A percentile compares a stretch with the other conserved stretches of the same genome.
Conservation (phyloP, 176 grass and related monocot genomes). For the Avena insularis region DNA sequence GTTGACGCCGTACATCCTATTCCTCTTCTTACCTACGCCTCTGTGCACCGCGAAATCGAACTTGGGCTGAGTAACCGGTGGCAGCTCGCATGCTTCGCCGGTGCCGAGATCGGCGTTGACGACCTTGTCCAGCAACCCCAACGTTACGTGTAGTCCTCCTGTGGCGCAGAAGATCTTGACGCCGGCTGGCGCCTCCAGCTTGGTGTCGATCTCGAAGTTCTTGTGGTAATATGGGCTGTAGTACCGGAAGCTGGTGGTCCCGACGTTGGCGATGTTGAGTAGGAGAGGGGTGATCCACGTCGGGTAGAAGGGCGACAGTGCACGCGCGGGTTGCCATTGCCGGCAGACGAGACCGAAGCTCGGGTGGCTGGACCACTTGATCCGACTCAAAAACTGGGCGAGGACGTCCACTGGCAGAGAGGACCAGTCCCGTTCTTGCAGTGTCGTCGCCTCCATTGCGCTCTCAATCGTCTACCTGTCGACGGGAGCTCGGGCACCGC, state of each 20-base stretch:
- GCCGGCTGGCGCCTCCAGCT: background rate
- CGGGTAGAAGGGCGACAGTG: constrained; percentile 13
- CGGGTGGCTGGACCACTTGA: constrained; percentile 14
- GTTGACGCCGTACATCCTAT: too few species aligned
- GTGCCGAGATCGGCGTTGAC: background rate
- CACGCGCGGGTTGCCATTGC: background rate
- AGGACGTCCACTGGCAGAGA: constrained; percentile 23
- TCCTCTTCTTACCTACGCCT: too few species aligned
- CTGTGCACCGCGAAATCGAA: background rate
- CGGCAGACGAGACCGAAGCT: constrained; percentile 14
- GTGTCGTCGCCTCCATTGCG: background rate
- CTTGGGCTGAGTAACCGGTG: background rate
- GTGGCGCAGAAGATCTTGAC: constrained; percentile 33
- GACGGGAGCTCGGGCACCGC: too few species aligned
- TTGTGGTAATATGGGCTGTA: constrained; percentile 41
- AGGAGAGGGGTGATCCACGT: constrained; percentile 27
- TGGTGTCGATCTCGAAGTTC: constrained; percentile 19
- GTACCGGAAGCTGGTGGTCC: constrained; percentile 30
- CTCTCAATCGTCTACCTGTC: too few species aligned
- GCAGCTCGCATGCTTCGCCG: background rate
- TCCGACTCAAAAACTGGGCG: background rate
- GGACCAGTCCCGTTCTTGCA: background rate
- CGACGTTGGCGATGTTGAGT: background rate
- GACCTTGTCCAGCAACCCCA: background rate
- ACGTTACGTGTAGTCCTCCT: constrained; percentile 10